Evolutionary conservation across 192 early-diverging fungal genomes (phyloP).

Genomic region (Phycomyces blakesleeanus): DNA sequence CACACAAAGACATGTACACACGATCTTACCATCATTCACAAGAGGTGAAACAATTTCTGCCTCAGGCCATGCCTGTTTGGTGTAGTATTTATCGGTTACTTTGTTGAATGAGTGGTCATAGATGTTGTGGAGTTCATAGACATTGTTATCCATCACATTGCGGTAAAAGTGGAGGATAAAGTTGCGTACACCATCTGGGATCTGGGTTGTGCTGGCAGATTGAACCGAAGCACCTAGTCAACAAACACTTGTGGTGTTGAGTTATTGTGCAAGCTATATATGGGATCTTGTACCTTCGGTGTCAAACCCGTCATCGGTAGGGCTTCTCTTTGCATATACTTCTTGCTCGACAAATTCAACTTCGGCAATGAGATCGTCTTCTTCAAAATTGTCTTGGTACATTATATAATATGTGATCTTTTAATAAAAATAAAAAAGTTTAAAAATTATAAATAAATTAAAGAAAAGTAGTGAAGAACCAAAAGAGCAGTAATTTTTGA

Average conservation of each 20-base stretch:
- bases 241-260: neutral
- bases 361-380: slow-evolving; percentile 57
- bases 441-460: no score
- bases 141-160: slow-evolving; percentile 74
- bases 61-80: slow-evolving; percentile 86
- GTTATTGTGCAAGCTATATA: neutral
- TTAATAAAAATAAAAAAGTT: no score
- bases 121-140: slow-evolving; percentile 80
- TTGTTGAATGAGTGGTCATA: slow-evolving; percentile 90
- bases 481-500: no score
- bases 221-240: slow-evolving; percentile 3
- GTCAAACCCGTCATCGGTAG: slow-evolving; percentile 48
- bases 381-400: slow-evolving; percentile 44
- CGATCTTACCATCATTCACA: slow-evolving; percentile 83
- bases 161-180: slow-evolving; percentile 82
- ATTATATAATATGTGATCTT: slow-evolving; percentile 10
- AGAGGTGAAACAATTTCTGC: slow-evolving; percentile 75
- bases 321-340: slow-evolving; percentile 25
- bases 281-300: slow-evolving; percentile 14
- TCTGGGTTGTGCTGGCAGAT: slow-evolving; percentile 46
- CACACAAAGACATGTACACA: no score
- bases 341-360: slow-evolving; percentile 55
- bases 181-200: slow-evolving; percentile 82
- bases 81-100: slow-evolving; percentile 88
- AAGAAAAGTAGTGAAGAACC: no score